These are phyloP conservation scores for Botrytis aclada DNA, from an alignment of 2,329 filamentous ascomycete genomes.

Conservation along the genomic window DNA sequence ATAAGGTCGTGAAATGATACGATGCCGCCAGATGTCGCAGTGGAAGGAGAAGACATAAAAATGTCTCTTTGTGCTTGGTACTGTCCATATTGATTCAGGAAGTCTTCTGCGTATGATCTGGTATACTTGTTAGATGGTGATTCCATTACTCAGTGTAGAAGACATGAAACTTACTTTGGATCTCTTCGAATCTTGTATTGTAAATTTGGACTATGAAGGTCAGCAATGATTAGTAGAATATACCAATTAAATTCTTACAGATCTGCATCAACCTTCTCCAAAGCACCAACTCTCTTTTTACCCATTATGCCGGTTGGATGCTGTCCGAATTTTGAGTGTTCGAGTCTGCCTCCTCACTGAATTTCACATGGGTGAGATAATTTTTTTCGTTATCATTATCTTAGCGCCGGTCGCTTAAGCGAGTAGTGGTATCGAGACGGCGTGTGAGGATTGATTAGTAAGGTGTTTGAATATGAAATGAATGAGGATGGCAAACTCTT, in stretches of 20 bases:
- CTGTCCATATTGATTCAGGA: slow-evolving; percentile 81
- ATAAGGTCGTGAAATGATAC: slow-evolving; percentile 87
- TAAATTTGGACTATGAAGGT: slow-evolving; percentile 63
- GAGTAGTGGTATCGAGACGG: neutral
- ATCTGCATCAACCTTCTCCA: slow-evolving; percentile 94
- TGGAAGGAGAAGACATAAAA: slow-evolving; percentile 79
- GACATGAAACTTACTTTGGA: slow-evolving; percentile 58
- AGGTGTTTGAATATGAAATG: neutral
- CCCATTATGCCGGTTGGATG: slow-evolving; percentile 54
- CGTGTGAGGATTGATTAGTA: neutral
- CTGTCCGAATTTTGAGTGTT: neutral
- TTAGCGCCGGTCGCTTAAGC: slow-evolving; percentile 14
- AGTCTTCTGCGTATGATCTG: slow-evolving; percentile 87
- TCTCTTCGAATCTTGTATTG: slow-evolving; percentile 91
- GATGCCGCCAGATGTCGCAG: slow-evolving; percentile 72
- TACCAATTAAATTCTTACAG: slow-evolving; percentile 50
- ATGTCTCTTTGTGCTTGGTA: slow-evolving; percentile 90
- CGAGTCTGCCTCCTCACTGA: slow-evolving; percentile 1
- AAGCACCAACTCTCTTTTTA: slow-evolving; percentile 84
- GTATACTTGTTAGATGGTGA: slow-evolving; percentile 18
- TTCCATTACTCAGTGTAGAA: neutral
- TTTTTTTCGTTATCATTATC: slow-evolving; percentile 20
- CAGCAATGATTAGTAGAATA: slow-evolving; percentile 20
- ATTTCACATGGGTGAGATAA: slow-evolving; percentile 6
- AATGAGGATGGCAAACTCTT: neutral